Evolutionary conservation across 2,329 filamentous ascomycete species (phyloP).

Genomic region (Cladosporium sp.): DNA sequence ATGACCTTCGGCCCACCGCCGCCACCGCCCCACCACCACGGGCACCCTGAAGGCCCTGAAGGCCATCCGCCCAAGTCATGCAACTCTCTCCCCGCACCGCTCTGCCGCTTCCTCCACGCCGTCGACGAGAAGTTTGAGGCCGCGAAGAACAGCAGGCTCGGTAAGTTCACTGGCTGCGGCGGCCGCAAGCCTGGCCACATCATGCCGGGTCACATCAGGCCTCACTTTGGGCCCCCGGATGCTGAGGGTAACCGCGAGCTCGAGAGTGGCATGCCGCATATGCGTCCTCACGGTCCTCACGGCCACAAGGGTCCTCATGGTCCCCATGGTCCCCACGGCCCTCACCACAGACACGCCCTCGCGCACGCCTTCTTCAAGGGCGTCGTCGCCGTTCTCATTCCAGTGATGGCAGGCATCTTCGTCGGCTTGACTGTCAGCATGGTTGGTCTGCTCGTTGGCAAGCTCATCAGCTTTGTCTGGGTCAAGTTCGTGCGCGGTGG

Average conservation of each 20-base stretch:
- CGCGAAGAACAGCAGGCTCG: constrained; percentile 35
- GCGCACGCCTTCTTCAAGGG: constrained; percentile 45
- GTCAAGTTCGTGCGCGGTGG: constrained; percentile 48
- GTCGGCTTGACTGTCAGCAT: constrained; percentile 63
- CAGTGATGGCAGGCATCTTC: constrained; percentile 61
- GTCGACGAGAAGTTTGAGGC: constrained; percentile 42
- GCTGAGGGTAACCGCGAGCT: constrained; percentile 10
- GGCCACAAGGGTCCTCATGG: constrained; percentile 15
- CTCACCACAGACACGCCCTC: constrained; percentile 35
- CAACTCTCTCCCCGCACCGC: constrained; percentile 34
- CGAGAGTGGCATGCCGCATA: constrained; percentile 23
- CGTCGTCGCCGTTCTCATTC: constrained; percentile 58
- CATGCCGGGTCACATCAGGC: constrained; percentile 24
- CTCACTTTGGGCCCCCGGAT: constrained; percentile 21
- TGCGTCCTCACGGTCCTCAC: constrained; percentile 19
- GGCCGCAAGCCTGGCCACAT: constrained; percentile 22
- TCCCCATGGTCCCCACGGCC: constrained; percentile 29
- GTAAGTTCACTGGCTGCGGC: constrained; percentile 24
- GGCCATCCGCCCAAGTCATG: constrained; percentile 30
- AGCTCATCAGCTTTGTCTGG: constrained; percentile 54
- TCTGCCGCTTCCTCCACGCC: constrained; percentile 52
- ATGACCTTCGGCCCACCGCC: constrained; percentile 14
- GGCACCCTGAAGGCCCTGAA: constrained; percentile 16
- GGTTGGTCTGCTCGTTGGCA: constrained; percentile 61
- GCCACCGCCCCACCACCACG: constrained; percentile 21